Evolutionary conservation across 768 basidiomycete species (phyloP).

Genomic region (Coprinopsis cinerea): DNA sequence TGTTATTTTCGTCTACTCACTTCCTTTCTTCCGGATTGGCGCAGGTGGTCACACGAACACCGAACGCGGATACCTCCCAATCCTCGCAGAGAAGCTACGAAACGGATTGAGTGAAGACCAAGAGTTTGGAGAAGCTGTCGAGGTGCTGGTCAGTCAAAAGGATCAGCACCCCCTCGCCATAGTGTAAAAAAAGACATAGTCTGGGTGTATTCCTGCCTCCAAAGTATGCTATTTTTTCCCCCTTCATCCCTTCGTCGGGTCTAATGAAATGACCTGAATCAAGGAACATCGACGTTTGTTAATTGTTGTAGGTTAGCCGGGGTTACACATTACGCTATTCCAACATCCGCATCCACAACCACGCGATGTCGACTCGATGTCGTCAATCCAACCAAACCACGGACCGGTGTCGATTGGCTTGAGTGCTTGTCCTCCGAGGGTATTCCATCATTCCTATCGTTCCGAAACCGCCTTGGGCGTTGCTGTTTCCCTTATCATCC

Average conservation of each 20-base stretch:
- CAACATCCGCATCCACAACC: too few species aligned
- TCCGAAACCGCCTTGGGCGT: background rate
- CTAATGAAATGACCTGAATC: too few species aligned
- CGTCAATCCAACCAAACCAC: too few species aligned
- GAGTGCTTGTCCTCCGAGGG: background rate
- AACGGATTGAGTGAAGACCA: constrained; percentile 25
- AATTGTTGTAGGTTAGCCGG: too few species aligned
- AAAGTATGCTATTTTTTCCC: too few species aligned
- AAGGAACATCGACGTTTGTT: too few species aligned
- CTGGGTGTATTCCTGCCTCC: too few species aligned
- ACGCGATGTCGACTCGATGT: too few species aligned
- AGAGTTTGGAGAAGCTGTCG: constrained; percentile 34
- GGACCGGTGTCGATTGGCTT: background rate
- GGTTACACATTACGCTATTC: too few species aligned
- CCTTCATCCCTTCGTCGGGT: too few species aligned
- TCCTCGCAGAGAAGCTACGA: constrained; percentile 60
- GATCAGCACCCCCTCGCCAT: constrained; percentile 75
- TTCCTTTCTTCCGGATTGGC: constrained; percentile 15
- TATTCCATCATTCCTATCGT: background rate
- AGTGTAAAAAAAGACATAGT: constrained; percentile 42
- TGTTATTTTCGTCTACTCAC: constrained; percentile 20
- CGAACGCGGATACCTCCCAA: constrained; percentile 86
- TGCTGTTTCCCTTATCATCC: background rate
- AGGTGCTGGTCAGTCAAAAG: constrained; percentile 64
- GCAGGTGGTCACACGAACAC: constrained; percentile 90